phyloP scores from a whole-genome alignment of 768 basidiomycete species.

The Hygrocybe punicea region DNA sequence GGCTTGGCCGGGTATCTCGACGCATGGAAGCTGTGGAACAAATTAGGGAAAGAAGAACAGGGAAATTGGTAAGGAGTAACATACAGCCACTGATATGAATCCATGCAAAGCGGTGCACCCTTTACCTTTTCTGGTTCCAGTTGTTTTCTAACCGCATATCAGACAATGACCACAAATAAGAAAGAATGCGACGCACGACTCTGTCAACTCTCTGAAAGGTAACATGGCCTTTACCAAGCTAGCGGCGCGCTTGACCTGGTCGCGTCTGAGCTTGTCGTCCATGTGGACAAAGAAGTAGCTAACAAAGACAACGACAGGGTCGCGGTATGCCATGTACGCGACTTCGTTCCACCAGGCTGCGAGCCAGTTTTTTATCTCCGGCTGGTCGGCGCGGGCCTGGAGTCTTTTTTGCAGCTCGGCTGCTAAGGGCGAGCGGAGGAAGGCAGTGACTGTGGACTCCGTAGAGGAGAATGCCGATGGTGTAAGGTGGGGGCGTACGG shows the following conservation, averaged over 20 bases:
- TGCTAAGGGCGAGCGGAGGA: constrained; percentile 66
- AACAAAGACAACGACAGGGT: constrained; percentile 87
- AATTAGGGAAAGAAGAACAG: not conserved
- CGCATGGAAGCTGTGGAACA: constrained; percentile 74
- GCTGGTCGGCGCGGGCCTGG: constrained; percentile 64
- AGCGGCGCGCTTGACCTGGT: constrained; percentile 73
- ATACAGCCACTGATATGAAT: constrained; percentile 90
- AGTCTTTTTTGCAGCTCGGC: constrained; percentile 75
- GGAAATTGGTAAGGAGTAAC: constrained; percentile 23
- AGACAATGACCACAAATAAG: not conserved
- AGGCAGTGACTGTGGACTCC: constrained; percentile 55
- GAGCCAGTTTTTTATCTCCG: constrained; percentile 74
- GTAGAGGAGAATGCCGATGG: constrained; percentile 59
- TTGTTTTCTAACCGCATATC: constrained; percentile 45
- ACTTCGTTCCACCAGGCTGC: constrained; percentile 97
- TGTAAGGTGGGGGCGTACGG: constrained; percentile 73
- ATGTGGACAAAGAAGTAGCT: constrained; percentile 94
- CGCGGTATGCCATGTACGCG: constrained; percentile 85
- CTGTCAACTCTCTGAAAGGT: constrained; percentile 78
- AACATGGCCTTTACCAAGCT: constrained; percentile 80
- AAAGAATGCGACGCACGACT: constrained; percentile 53
- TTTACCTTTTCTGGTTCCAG: constrained; percentile 87
- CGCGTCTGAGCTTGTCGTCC: constrained; percentile 52
- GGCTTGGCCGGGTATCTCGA: constrained; percentile 83
- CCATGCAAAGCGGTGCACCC: constrained; percentile 80